Evolutionary conservation across 2,329 filamentous ascomycete species (phyloP).

Genomic region (Phialophora verrucosa): DNA sequence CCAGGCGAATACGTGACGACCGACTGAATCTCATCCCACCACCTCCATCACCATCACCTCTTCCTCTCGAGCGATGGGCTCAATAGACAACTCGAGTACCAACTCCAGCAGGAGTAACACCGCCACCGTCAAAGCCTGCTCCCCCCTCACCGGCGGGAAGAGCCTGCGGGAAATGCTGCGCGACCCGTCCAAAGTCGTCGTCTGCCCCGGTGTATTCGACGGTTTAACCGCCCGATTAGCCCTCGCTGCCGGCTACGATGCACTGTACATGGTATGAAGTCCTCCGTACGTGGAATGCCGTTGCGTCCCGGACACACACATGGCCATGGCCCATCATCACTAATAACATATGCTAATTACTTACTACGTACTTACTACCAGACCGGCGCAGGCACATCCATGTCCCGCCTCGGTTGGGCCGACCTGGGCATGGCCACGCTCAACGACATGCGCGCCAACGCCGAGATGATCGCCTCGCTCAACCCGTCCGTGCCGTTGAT

Average conservation of each 20-base stretch:
- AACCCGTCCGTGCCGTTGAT: conserved; percentile 58
- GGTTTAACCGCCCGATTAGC: conserved; percentile 58
- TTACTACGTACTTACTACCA: background rate
- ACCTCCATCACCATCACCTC: background rate
- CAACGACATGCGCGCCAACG: conserved; percentile 60
- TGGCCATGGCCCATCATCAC: background rate
- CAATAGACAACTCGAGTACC: background rate
- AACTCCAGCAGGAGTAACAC: background rate
- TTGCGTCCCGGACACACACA: background rate
- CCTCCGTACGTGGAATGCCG: background rate
- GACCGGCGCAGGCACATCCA: conserved; percentile 50
- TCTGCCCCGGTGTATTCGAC: conserved; percentile 59
- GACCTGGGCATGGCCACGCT: conserved; percentile 59
- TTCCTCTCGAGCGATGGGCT: background rate
- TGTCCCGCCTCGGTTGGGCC: conserved; percentile 56
- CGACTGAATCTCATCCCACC: background rate
- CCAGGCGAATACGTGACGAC: too few relatives aligned
- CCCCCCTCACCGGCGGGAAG: conserved; percentile 30
- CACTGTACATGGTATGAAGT: conserved; percentile 54
- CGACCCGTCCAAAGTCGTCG: conserved; percentile 48
- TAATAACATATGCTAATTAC: background rate
- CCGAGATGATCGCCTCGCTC: conserved; percentile 60
- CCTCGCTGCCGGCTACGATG: conserved; percentile 56
- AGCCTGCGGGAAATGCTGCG: conserved; percentile 44
- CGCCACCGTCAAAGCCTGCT: conserved; percentile 16